These are phyloP conservation scores for Schizonepeta tenuifolia DNA, from an alignment of 257 asterid genomes.

Conservation along the genomic window DNA sequence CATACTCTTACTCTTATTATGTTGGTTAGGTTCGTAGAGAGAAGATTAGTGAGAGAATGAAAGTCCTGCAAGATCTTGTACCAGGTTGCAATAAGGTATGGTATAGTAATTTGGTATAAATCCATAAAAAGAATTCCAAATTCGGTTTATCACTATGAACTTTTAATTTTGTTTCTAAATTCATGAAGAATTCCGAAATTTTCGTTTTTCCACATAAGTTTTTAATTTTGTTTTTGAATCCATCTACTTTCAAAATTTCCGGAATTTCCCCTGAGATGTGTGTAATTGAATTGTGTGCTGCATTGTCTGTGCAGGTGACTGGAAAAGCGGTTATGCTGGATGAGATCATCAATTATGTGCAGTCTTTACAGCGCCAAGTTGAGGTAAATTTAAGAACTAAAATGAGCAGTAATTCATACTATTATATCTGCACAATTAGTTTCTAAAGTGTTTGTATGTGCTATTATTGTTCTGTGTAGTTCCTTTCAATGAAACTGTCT, in stretches of 20 bases:
- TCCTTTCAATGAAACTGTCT: constrained; percentile 88
- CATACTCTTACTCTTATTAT: neutral
- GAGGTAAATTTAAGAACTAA: constrained; percentile 56
- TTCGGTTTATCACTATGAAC: no score
- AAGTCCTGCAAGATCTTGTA: constrained; percentile 84
- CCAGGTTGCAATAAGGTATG: constrained; percentile 92
- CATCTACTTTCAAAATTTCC: no score
- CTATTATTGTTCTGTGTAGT: constrained; percentile 48
- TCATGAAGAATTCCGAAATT: no score
- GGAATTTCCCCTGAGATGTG: no score
- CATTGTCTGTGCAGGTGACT: constrained; percentile 53
- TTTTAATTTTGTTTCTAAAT: no score
- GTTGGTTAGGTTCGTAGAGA: constrained; percentile 73
- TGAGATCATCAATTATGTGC: constrained; percentile 89
- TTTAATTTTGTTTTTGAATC: no score
- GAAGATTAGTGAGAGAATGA: constrained; percentile 93
- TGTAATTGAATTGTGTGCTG: no score
- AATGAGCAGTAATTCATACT: no score
- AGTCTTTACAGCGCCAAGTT: constrained; percentile 85
- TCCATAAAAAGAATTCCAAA: no score
- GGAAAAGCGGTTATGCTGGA: constrained; percentile 99
- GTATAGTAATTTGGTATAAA: no score
- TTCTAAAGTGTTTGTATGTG: neutral
- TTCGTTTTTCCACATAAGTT: no score
- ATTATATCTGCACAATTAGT: no score